These are phyloP conservation scores for Rhizophagus prolifer DNA, from an alignment of 192 early-diverging fungal genomes.

Conservation along the genomic window DNA sequence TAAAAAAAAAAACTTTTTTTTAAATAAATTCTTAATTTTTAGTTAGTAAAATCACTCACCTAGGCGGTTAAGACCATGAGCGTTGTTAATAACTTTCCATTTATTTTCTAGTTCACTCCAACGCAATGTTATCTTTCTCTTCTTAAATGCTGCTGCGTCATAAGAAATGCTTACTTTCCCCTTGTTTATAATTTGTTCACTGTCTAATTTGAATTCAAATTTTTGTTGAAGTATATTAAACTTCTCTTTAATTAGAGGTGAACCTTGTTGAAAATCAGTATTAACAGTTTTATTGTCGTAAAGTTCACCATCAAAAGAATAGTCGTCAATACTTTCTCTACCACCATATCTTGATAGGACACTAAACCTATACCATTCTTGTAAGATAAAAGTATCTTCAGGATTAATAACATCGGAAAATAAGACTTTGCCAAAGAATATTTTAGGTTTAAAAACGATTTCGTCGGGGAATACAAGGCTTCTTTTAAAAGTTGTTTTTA, in stretches of 20 bases:
- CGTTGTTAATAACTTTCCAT: not conserved
- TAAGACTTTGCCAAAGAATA: not conserved
- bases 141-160: not conserved
- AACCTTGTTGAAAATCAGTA: not conserved
- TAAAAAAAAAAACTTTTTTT: no score
- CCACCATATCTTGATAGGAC: not conserved
- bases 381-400: not conserved
- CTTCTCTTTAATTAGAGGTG: not conserved
- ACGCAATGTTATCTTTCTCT: not conserved
- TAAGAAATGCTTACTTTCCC: not conserved
- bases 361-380: not conserved
- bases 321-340: not conserved
- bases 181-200: not conserved
- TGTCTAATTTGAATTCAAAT: not conserved
- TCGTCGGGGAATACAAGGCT: no score
- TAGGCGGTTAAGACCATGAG: not conserved
- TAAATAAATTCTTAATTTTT: not conserved
- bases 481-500: no score
- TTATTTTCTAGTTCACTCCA: not conserved
- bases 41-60: not conserved
- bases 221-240: not conserved
- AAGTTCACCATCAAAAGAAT: no score
- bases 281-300: not conserved
- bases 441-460: not conserved
- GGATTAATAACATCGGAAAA: not conserved